Percentiles rank a stretch among this genome's conserved stretches.
phyloP scores from a whole-genome alignment of 208 protist species.

The Angomonas ambiguus region DNA sequence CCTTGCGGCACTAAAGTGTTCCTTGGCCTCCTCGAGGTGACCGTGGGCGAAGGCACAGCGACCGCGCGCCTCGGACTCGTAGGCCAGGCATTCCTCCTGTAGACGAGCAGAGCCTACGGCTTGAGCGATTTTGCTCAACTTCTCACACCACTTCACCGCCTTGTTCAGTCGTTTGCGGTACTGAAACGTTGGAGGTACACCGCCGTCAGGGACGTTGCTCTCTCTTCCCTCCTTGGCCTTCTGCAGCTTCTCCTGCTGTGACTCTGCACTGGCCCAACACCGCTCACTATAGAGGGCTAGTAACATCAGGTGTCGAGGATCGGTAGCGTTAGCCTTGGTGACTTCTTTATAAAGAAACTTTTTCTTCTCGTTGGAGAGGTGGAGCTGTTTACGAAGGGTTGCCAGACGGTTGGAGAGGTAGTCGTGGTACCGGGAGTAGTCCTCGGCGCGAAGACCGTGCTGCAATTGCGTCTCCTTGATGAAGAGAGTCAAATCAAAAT shows the following conservation, averaged over 20 bases:
- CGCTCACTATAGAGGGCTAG: slow-evolving; percentile 78
- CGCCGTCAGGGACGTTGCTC: slow-evolving; percentile 45
- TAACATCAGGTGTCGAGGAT: slow-evolving; percentile 67
- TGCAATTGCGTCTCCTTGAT: slow-evolving; percentile 86
- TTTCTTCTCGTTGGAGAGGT: slow-evolving; percentile 70
- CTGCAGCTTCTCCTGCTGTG: slow-evolving; percentile 46
- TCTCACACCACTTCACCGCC: slow-evolving; percentile 69
- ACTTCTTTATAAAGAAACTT: slow-evolving; percentile 77
- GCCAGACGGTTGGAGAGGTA: slow-evolving; percentile 79
- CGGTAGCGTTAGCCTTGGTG: slow-evolving; percentile 50
- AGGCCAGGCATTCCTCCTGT: slow-evolving; percentile 50
- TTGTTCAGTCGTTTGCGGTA: slow-evolving; percentile 87
- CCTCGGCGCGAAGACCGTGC: slow-evolving; percentile 77
- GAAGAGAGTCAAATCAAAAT: slow-evolving; percentile 70
- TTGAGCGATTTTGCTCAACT: slow-evolving; percentile 41
- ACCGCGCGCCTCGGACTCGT: slow-evolving; percentile 52
- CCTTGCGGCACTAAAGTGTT: slow-evolving; percentile 44
- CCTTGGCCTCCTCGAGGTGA: slow-evolving; percentile 51
- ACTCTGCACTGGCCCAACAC: slow-evolving; percentile 78
- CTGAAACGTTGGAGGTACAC: slow-evolving; percentile 46
- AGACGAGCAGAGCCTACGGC: slow-evolving; percentile 51
- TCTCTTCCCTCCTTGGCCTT: slow-evolving; percentile 26
- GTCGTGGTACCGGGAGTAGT: slow-evolving; percentile 77
- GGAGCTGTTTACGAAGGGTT: slow-evolving; percentile 68
- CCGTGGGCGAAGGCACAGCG: slow-evolving; percentile 44